phyloP scores from a whole-genome alignment of 2,329 filamentous ascomycete genomes.

The Mariannaea sp. region DNA sequence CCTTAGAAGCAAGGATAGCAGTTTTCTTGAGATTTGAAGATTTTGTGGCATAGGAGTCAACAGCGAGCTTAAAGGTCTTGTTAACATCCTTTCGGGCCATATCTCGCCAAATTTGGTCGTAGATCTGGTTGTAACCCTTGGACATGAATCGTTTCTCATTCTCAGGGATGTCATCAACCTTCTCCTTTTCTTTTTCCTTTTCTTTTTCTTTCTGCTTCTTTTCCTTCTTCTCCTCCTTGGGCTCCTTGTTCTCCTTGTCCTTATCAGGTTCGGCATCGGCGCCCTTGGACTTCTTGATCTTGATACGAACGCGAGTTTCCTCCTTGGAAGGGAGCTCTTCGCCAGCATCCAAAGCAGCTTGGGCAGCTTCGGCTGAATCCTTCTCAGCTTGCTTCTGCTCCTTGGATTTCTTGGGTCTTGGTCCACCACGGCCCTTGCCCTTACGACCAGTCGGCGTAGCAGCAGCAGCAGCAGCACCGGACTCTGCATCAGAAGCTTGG shows the following conservation, averaged over 20 bases:
- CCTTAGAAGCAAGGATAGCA: slow-evolving; percentile 93
- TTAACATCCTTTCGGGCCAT: slow-evolving; percentile 91
- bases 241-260: slow-evolving; percentile 50
- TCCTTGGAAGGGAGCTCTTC: slow-evolving; percentile 68
- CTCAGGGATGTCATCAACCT: slow-evolving; percentile 55
- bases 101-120: slow-evolving; percentile 96
- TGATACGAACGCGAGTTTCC: slow-evolving; percentile 66
- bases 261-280: slow-evolving; percentile 51
- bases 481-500: slow-evolving; percentile 66
- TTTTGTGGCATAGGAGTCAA: slow-evolving; percentile 82
- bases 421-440: slow-evolving; percentile 60
- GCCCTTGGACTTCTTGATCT: slow-evolving; percentile 59
- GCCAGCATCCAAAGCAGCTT: slow-evolving; percentile 79
- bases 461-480: slow-evolving; percentile 49
- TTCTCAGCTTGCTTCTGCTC: slow-evolving; percentile 83
- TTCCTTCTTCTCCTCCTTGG: slow-evolving; percentile 54
- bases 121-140: slow-evolving; percentile 95
- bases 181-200: slow-evolving; percentile 58
- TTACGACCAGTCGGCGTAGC: slow-evolving; percentile 39
- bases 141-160: slow-evolving; percentile 75
- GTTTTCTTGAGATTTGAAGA: slow-evolving; percentile 98
- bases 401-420: slow-evolving; percentile 88
- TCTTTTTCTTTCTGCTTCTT: slow-evolving; percentile 48
- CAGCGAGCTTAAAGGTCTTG: slow-evolving; percentile 88
- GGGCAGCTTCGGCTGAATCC: slow-evolving; percentile 82